Base-by-base conservation (phyloP, 345 rosid species). In the Euphorbia lathyris region DNA sequence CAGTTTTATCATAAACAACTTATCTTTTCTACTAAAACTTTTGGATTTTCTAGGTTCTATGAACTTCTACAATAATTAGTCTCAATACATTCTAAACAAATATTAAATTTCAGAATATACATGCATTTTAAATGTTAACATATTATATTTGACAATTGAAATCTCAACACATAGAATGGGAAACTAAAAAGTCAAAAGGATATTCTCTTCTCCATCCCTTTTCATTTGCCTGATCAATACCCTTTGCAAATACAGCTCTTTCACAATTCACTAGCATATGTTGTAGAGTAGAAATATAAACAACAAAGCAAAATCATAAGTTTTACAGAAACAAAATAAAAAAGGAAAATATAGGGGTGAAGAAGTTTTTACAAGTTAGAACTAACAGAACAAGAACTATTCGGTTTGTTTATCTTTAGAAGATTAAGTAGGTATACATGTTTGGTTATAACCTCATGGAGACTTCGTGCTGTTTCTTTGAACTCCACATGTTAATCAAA, bases 191-290 rank as follows among this genome's bases (percentile, higher is more conserved):
- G 29, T 36, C 20, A 64, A 82, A 53, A 85, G 92, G 92, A 87
- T 87, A 85, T 87, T 87, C 85, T 85, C 78, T 85, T 69, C 87
- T 82, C 85, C 89, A 81, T 66, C 92, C 92, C 76, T 85, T 87
- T 76, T 85, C 87, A 61, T 79, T 85, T 22, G 89, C 87, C 48
- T 71, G 78, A 40, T 80, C 66, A 67, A 83, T 77, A 63, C 65
- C 27, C 63, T 60, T 81, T 73, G 78, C 36, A 85, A 72, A 52
- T 5, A 71, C 76, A 85, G 58, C 80, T 85, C 86, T 53, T 61
- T 73, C 14, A 9, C 72, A 62, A 87, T 87, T 87, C 87, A 74
- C 92, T 85, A 7, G 40, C 19, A 20, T 14, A 26, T 42, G 6
- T 17, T 22, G 36, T n/a, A 56, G 12, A 30, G 38, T 38, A 12